Conservation (phyloP, 768 basidiomycete species). For the Hericium erinaceus region DNA sequence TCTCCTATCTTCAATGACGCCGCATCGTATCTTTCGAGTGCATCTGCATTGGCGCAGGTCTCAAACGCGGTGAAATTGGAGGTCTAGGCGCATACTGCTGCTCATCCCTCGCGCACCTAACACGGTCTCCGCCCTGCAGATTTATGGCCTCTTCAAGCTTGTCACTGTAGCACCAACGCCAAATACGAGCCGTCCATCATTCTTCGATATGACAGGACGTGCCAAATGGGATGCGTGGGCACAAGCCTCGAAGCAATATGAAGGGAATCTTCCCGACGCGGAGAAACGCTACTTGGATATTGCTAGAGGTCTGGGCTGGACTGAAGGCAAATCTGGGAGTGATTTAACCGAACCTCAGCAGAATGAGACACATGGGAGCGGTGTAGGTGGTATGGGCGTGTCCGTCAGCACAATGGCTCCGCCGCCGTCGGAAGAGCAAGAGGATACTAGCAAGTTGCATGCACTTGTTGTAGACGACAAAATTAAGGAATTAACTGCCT, state of each 20-base stretch:
- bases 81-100: slow-evolving; percentile 33
- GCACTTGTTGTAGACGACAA: slow-evolving; percentile 55
- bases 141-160: slow-evolving; percentile 82
- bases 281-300: slow-evolving; percentile 62
- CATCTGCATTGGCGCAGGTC: slow-evolving; percentile 44
- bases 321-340: slow-evolving; percentile 21
- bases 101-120: slow-evolving; percentile 10
- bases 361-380: slow-evolving; percentile 4
- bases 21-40: slow-evolving; percentile 51
- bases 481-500: slow-evolving; percentile 30
- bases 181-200: slow-evolving; percentile 49
- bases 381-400: slow-evolving; percentile 43
- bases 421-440: slow-evolving; percentile 24
- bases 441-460: slow-evolving; percentile 34
- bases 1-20: slow-evolving; percentile 47
- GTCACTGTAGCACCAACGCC: slow-evolving; percentile 53
- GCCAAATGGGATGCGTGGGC: slow-evolving; percentile 89
- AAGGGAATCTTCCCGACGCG: slow-evolving; percentile 32
- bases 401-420: slow-evolving; percentile 52
- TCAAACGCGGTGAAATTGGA: slow-evolving; percentile 62
- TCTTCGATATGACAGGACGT: slow-evolving; percentile 71
- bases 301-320: slow-evolving; percentile 65
- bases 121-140: slow-evolving; percentile 28
- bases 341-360: slow-evolving; percentile 12
- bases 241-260: slow-evolving; percentile 38